Evolutionary conservation across 495 filamentous ascomycete genomes (phyloP), one percentile per base, ranked within the genome.

Genomic region (Acidiella bohemica): DNA sequence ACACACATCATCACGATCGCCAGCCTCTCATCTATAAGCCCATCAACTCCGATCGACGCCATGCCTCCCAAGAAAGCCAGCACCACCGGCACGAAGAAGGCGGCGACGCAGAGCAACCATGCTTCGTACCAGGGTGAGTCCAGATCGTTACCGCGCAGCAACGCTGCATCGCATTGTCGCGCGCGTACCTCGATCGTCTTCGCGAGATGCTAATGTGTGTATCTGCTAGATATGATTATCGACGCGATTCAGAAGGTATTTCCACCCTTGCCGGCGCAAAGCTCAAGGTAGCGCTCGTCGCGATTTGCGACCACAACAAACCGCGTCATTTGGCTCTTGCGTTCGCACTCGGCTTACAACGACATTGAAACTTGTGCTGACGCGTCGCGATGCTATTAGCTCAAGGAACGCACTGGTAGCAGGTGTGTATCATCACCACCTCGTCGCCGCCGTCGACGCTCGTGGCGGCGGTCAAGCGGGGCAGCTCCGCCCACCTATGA

Each of bases 61-160:
- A 77, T 77, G 74, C 62, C 73, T 71, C 71, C 74, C 59, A 78
- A 77, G 70, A 78, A 77, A 65, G 58, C 70, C 48, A 60, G 57
- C 46, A 52, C 60, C 30, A 56, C 64, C 19, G 49, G 67, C 49
- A 51, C 67, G 33, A 61, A 68, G 62, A 51, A 62, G 8, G 31
- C 62, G 32, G 61, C 60, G 54, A 58, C 65, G 38, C 65, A 70
- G 38, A 58, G 57, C 32, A 38, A 47, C 12, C 63, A 68, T 61
- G 64, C 65, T 24, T 72, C 73, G 51, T 75, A 77, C 63, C 66
- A 69, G 55, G 60, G 73, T 63, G 49, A 34, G 59, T 56, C n/a
- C n/a, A n/a, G n/a, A n/a, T n/a, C n/a, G n/a, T n/a, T n/a, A n/a
- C n/a, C n/a, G n/a, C n/a, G n/a, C n/a, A n/a, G n/a, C n/a, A n/a